Conservation (phyloP, 2,329 filamentous ascomycete genomes). For the Niveomyces coronatus region DNA sequence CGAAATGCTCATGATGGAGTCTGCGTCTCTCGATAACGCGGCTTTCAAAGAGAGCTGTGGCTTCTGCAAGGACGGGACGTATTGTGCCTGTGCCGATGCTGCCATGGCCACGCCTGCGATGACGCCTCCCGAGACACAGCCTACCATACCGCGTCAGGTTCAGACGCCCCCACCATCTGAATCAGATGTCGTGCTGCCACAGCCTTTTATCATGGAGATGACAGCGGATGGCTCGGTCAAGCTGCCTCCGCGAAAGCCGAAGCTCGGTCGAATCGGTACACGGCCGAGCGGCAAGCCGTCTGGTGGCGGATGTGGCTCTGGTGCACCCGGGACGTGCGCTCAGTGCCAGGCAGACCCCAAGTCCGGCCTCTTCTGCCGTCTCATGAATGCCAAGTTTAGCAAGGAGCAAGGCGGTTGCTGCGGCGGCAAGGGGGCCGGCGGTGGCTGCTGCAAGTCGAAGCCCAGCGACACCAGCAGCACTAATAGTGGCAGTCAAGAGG, state of each 20-base stretch:
- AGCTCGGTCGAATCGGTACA: conserved; percentile 15
- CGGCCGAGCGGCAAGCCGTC: conserved; percentile 13
- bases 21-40: conserved; percentile 26
- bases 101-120: conserved; percentile 30
- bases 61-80: conserved; percentile 73
- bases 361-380: conserved; percentile 74
- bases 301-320: conserved; percentile 43
- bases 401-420: conserved; percentile 43
- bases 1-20: conserved; percentile 24
- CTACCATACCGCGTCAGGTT: conserved; percentile 35
- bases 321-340: conserved; percentile 67
- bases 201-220: conserved; percentile 45
- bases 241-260: conserved; percentile 35
- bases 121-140: conserved; percentile 29
- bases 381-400: conserved; percentile 57
- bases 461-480: conserved; percentile 14
- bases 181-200: conserved; percentile 41
- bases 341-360: conserved; percentile 70
- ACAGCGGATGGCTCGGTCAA: conserved; percentile 52
- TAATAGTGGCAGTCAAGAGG: background rate
- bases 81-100: conserved; percentile 68
- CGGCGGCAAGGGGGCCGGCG: conserved; percentile 52
- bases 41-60: conserved; percentile 61
- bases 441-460: conserved; percentile 54
- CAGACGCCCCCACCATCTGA: conserved; percentile 52